Base-by-base conservation (phyloP, 2,329 filamentous ascomycete species). In the Cytospora schulzeri region DNA sequence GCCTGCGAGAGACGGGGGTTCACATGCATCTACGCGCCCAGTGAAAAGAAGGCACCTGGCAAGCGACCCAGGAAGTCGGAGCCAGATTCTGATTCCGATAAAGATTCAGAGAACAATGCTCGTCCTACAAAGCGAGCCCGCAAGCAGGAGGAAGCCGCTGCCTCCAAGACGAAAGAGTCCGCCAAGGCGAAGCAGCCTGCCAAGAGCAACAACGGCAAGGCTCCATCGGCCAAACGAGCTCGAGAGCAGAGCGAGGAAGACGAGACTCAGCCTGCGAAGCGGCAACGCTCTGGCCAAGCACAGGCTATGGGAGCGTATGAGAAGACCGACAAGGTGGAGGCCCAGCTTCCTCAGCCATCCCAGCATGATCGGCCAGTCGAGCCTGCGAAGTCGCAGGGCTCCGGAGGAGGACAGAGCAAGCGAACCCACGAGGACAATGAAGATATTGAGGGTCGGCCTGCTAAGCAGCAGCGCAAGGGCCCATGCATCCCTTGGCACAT, bases 401-500 rank as follows among this genome's bases (percentile, higher is more conserved):
- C 38, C 15, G 8, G n/a, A 17, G 17, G 9, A 19, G 17, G 38
- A 41, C 38, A 33, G 35, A 33, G 51, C 59, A 61, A 61, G 35
- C 59, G 51, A 35, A 33, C 59, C 3, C 59, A 31, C n/a, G 51
- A 61, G 28, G 59, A 61, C 35, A 33, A 28, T 7, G 35, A 48
- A n/a, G 59, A 35, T 8, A 11, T 7, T 26, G 19, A 15, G n/a
- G 59, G 12, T 24, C 60, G 22, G 9, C 60, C 60, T 62, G 60
- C 60, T 56, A 62, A 62, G 60, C 55, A 56, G 60, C 60, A 62
- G 41, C 52, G 52, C 38, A 15, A 50, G 41, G 52, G 17, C 38
- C 54, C 38, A 22, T 56, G 24, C 14, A 14, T 22, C 22, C n/a
- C 22, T 24, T 24, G n/a, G 45, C 45, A 48, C 19, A 48, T 48